A percentile compares a stretch with the other conserved stretches of the same genome.
Conservation (phyloP, 352 stramenopile genomes). For the Phytophthora europaea region DNA sequence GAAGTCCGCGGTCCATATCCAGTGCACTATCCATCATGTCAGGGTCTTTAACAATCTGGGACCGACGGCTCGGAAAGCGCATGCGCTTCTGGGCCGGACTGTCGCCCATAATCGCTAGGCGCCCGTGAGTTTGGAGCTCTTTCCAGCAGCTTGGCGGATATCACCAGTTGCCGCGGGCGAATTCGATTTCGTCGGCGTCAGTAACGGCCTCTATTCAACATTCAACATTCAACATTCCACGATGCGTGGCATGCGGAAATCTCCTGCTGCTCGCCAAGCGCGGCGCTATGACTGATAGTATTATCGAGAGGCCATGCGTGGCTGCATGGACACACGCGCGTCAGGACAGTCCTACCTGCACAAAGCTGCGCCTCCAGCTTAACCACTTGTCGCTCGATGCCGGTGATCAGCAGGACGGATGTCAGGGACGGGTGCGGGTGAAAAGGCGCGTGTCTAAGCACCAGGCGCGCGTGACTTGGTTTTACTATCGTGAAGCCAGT, state of each 20-base stretch:
- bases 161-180: neutral
- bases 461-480: neutral
- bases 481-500: conserved; percentile 20
- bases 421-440: neutral
- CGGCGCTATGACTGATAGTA: no score
- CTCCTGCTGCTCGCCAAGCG: neutral
- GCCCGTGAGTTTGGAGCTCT: no score
- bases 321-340: neutral
- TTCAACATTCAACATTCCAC: neutral
- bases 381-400: neutral
- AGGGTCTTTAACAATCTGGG: no score
- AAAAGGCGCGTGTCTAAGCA: conserved; percentile 1
- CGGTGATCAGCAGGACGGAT: neutral
- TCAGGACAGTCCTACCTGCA: neutral
- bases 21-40: no score
- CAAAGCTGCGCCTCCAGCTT: neutral
- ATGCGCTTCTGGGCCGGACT: no score
- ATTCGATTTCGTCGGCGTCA: neutral
- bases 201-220: neutral
- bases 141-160: neutral
- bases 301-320: neutral
- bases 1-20: no score
- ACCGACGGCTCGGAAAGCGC: no score
- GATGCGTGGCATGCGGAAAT: neutral
- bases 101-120: no score